phyloP scores from a whole-genome alignment of 2,329 filamentous ascomycete species.

The Periconia sp. region DNA sequence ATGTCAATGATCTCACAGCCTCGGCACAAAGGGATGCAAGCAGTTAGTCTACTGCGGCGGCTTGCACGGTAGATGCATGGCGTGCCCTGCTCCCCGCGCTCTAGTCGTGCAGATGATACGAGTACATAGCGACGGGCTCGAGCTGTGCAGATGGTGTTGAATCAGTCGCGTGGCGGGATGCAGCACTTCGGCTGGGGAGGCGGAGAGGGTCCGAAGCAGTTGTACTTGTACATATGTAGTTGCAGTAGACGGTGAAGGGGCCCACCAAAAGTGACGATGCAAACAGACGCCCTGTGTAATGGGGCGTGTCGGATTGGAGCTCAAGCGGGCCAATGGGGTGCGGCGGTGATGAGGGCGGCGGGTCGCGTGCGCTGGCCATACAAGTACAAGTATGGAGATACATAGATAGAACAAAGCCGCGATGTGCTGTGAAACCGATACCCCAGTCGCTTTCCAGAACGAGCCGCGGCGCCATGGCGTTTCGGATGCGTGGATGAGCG shows the following conservation, averaged over 20 bases:
- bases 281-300: constrained; percentile 29
- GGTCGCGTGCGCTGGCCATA: constrained; percentile 44
- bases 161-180: too few species aligned
- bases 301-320: constrained; percentile 24
- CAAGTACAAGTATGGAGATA: too few species aligned
- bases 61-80: too few species aligned
- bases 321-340: constrained; percentile 28
- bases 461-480: constrained; percentile 13
- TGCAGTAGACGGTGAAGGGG: too few species aligned
- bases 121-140: too few species aligned
- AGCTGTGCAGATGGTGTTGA: too few species aligned
- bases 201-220: constrained; percentile 37
- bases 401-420: constrained; percentile 18
- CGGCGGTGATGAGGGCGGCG: constrained; percentile 30
- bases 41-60: too few species aligned
- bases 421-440: constrained; percentile 33
- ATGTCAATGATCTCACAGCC: too few species aligned
- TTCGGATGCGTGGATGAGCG: constrained; percentile 12
- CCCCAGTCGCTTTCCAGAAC: constrained; percentile 23
- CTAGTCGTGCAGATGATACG: too few species aligned
- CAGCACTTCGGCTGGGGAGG: constrained; percentile 31
- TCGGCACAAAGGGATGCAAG: too few species aligned
- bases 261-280: constrained; percentile 45
- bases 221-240: too few species aligned
- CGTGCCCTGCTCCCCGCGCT: too few species aligned